Base-by-base conservation (phyloP, 495 filamentous ascomycete genomes). In the Aspergillus steynii region DNA sequence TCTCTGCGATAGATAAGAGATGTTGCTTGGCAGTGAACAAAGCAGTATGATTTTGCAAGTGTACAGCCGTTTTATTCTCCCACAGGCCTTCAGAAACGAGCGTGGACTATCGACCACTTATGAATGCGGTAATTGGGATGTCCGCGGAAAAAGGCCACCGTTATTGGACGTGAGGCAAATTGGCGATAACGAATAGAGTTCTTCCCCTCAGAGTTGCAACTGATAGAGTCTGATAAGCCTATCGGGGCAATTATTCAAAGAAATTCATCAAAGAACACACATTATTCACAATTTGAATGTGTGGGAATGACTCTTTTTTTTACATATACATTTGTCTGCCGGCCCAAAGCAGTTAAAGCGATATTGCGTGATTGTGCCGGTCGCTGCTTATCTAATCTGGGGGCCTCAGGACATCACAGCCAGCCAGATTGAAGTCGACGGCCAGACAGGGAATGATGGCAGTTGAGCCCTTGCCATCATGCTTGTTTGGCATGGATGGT, bases 291-390 rank as follows among this genome's bases (percentile, higher is more conserved):
- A 29, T 48, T 10, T 29, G 7, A 32, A 42, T 42, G 37, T 14
- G 37, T 42, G 37, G 37, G 14, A 53, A 45, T 50, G 53, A 12
- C 50, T 59, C 53, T 53, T 54, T 55, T 47, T 58, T 52, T 62
- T 59, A 32, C 59, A 51, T 62, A 63, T 59, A 62, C 56, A 62
- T 59, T 48, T 59, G 53, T 60, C 55, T 53, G 31, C 53, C 45
- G 14, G 10, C 64, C 64, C 58, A 61, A 71, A 56, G 65, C 58
- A 64, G 68, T 65, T 68, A 71, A 63, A 32, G 34, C 52, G 58
- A 67, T 66, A 67, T 67, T 62, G 66, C 68, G 67, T 66, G 64
- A 65, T 69, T 46, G 34, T 29, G 61, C 53, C 14, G 10, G 26
- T 12, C 9, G 45, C 6, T 8, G 62, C 62, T 63, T 68, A 64